Conservation (phyloP, 2,329 filamentous ascomycete genomes). For the Hypocrella siamensis region DNA sequence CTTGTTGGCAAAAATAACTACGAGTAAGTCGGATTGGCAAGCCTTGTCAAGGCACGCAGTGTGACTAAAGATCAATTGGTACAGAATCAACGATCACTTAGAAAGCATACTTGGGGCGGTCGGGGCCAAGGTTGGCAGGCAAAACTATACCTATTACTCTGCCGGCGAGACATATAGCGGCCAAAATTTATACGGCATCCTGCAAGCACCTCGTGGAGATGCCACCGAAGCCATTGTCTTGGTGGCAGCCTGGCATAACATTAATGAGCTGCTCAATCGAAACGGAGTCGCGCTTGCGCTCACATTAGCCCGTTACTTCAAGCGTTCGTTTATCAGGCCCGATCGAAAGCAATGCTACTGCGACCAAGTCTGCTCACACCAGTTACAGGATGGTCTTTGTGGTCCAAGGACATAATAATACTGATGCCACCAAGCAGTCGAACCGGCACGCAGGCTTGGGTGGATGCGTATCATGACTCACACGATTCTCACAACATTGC, state of each 20-base stretch:
- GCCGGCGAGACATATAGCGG: constrained; percentile 60
- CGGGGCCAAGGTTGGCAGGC: constrained; percentile 74
- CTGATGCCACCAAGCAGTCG: constrained; percentile 78
- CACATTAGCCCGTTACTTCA: constrained; percentile 86
- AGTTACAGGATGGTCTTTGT: constrained; percentile 68
- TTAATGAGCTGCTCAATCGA: constrained; percentile 61
- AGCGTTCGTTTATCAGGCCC: constrained; percentile 34
- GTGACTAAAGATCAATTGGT: background rate
- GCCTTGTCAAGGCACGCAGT: background rate
- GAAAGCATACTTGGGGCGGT: constrained; percentile 60
- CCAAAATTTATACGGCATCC: constrained; percentile 84
- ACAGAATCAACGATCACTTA: constrained; percentile 52
- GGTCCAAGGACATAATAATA: constrained; percentile 97
- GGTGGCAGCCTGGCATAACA: constrained; percentile 76
- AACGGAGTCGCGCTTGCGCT: constrained; percentile 78
- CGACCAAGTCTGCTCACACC: constrained; percentile 7
- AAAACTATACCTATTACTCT: constrained; percentile 74
- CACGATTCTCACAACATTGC: constrained; percentile 58
- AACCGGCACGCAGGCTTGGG: constrained; percentile 88
- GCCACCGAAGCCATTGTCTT: constrained; percentile 94
- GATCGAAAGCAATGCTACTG: background rate
- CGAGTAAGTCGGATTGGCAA: constrained; percentile 24
- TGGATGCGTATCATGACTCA: constrained; percentile 90
- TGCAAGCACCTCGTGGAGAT: constrained; percentile 87
- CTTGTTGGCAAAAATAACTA: constrained; percentile 37